Evolutionary conservation across 768 basidiomycete species (phyloP), one percentile per base, ranked within the genome.

Genomic region (Xanthoconium purpureum): DNA sequence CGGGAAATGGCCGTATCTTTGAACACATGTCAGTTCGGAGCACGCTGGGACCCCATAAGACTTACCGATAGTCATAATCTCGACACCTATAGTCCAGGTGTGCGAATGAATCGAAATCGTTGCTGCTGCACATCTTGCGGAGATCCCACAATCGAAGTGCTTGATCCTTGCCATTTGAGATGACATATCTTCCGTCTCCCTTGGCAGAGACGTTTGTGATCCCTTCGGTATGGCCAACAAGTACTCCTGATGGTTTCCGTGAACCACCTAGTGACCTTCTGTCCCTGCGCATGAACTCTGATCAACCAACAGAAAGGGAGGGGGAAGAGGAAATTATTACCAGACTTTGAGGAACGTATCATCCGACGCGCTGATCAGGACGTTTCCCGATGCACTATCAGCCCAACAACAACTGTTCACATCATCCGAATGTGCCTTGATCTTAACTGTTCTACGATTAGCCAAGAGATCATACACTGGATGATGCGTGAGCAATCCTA

Each of bases 401-500:
- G 97, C 97, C 87, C 95, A 99, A 67, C 91, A 94, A 73, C 94
- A 85, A 66, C 92, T 91, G 65, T 99, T 99, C 40, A 98, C 89
- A 68, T 99, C 97, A 67, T 92, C 88, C 2, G 73, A 68, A 66
- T 99, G 97, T 0, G 93, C 97, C n/a, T 72, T 62, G 17, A 99
- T 94, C 64, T 87, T 89, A 29, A 98, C 86, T 1, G 88, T 88
- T 57, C 93, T 80, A 59, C 80, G 77, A 62, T 91, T 80, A 6
- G 88, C 84, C 57, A 92, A 72, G 44, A 99, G 81, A 73, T 99
- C 97, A 66, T 98, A 98, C 3, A 98, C 94, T 94, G 20, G 50
- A 57, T 18, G 47, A 40, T 48, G 33, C 36, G 20, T 50, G 54
- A 56, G 47, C 6, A 7, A 58, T 37, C 24, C 11, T 24, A 38